These are phyloP conservation scores for Backusella parvicylindrica DNA, from an alignment of 192 early-diverging fungal species.

Conservation along the genomic window DNA sequence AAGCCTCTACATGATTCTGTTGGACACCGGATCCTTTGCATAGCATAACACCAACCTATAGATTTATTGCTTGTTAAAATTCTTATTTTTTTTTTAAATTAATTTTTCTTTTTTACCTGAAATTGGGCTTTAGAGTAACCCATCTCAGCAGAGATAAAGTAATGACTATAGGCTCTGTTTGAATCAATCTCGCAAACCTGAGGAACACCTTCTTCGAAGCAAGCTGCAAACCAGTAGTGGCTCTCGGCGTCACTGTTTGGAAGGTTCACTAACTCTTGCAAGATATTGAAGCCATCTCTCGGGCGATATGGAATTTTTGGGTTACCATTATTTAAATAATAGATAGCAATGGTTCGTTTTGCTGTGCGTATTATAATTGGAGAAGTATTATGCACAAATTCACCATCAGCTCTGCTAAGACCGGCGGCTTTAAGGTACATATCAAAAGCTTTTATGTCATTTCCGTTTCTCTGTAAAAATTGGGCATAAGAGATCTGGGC, in stretches of 20 bases:
- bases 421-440: constrained; percentile 25
- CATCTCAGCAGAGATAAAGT: constrained; percentile 19
- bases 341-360: constrained; percentile 22
- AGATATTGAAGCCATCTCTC: constrained; percentile 20
- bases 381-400: neutral
- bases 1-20: constrained; percentile 30
- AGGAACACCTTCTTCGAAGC: constrained; percentile 33
- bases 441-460: constrained; percentile 22
- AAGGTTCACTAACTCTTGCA: constrained; percentile 14
- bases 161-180: constrained; percentile 23
- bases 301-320: constrained; percentile 11
- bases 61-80: neutral
- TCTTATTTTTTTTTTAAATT: neutral
- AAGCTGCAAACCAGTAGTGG: constrained; percentile 33
- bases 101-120: constrained; percentile 14
- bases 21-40: constrained; percentile 34
- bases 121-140: constrained; percentile 30
- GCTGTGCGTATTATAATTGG: neutral
- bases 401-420: neutral
- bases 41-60: constrained; percentile 36
- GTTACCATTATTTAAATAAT: constrained; percentile 27
- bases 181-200: neutral
- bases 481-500: constrained; percentile 27
- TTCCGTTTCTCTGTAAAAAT: constrained; percentile 24
- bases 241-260: constrained; percentile 16